phyloP scores from a whole-genome alignment of 2,329 filamentous ascomycete species.

The Cladophialophora bantiana region DNA sequence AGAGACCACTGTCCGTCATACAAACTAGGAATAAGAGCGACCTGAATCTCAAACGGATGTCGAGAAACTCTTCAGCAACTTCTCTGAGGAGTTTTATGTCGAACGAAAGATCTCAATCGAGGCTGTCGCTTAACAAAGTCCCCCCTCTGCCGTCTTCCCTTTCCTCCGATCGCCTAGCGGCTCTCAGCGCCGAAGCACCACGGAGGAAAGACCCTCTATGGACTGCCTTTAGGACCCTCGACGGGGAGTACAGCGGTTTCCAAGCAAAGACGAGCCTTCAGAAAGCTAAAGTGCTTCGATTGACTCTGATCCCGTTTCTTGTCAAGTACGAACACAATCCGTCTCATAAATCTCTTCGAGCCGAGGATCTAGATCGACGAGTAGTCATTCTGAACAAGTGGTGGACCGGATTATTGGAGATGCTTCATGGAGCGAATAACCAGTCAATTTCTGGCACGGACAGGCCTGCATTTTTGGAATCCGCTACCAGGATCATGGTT shows the following conservation, averaged over 20 bases:
- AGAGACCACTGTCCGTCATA: constrained; percentile 51
- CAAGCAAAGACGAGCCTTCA: constrained; percentile 74
- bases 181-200: constrained; percentile 46
- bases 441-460: constrained; percentile 85
- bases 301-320: constrained; percentile 77
- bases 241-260: constrained; percentile 69
- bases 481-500: constrained; percentile 81
- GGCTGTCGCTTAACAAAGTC: constrained; percentile 55
- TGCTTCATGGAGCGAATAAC: constrained; percentile 77
- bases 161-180: constrained; percentile 47
- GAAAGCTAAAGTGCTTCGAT: constrained; percentile 77
- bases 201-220: constrained; percentile 74
- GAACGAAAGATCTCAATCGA: constrained; percentile 52
- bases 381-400: constrained; percentile 84
- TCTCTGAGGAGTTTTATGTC: constrained; percentile 53
- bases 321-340: constrained; percentile 71
- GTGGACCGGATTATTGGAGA: constrained; percentile 84
- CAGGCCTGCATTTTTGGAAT: constrained; percentile 79
- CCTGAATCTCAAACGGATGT: constrained; percentile 43
- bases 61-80: constrained; percentile 50
- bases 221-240: constrained; percentile 71
- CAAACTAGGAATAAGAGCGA: constrained; percentile 48
- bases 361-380: constrained; percentile 83
- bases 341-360: constrained; percentile 69
- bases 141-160: constrained; percentile 54